Evolutionary conservation across 345 rosid genomes (phyloP).

Genomic region (Gossypium stocksii): DNA sequence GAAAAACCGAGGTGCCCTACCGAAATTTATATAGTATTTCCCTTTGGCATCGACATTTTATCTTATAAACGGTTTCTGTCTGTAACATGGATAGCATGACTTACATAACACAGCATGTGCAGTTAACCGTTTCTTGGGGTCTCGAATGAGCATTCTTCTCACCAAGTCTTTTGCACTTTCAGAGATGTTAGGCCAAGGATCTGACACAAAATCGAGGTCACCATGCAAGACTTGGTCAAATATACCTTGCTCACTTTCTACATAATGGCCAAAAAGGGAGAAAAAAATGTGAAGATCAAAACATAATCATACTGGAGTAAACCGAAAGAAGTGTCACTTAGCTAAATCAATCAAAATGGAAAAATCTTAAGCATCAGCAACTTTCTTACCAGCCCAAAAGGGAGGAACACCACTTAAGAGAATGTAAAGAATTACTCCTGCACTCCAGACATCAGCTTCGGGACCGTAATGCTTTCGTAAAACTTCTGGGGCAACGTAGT

Average conservation of each 20-base stretch:
- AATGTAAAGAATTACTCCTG: too few relatives aligned
- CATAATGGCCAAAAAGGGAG: not conserved
- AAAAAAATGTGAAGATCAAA: not conserved
- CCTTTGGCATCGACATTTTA: too few relatives aligned
- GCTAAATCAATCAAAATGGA: not conserved
- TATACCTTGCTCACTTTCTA: conserved; percentile 80
- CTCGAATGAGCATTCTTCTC: conserved; percentile 80
- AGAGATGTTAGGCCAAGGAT: too few relatives aligned
- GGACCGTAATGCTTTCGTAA: too few relatives aligned
- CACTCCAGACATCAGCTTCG: too few relatives aligned
- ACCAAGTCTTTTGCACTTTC: conserved; percentile 53
- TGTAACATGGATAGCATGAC: conserved; percentile 15
- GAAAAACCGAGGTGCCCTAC: too few relatives aligned
- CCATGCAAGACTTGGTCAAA: conserved; percentile 33
- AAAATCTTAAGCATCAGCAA: not conserved
- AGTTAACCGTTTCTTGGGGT: conserved; percentile 66
- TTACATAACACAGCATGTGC: conserved; percentile 82
- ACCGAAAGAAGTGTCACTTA: not conserved
- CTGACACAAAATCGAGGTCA: too few relatives aligned
- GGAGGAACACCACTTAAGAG: conserved; percentile 48
- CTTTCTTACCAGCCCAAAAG: conserved; percentile 76
- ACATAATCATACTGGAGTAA: not conserved
- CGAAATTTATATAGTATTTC: too few relatives aligned
- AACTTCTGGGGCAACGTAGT: conserved; percentile 52
- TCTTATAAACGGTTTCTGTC: too few relatives aligned